Conservation (phyloP, 164 flowering plant genomes). For the Aristolochia californica region DNA sequence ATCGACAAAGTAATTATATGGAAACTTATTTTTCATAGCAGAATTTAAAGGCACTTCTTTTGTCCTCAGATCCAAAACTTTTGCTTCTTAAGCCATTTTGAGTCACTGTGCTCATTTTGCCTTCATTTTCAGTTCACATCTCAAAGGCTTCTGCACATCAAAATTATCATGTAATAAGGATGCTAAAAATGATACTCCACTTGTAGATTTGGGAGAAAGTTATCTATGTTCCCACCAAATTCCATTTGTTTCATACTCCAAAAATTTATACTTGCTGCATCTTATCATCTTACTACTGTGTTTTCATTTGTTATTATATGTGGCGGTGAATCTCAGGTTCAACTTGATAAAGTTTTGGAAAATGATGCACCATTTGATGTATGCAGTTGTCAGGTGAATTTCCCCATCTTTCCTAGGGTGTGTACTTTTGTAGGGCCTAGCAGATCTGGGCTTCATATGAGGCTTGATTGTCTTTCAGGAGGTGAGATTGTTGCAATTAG, state of each 20-base stretch:
- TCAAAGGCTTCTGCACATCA: neutral
- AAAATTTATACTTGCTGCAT: too few relatives aligned
- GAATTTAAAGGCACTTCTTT: neutral
- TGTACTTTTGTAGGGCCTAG: neutral
- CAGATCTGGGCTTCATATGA: neutral
- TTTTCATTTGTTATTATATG: too few relatives aligned
- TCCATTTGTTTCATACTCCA: too few relatives aligned
- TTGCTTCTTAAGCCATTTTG: neutral
- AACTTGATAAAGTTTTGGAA: slow-evolving; percentile 60
- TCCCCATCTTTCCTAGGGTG: neutral
- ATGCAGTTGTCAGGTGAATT: slow-evolving; percentile 87
- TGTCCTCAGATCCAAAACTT: neutral
- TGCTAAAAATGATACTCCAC: too few relatives aligned
- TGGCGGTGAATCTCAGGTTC: slow-evolving; percentile 32
- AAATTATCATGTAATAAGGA: neutral
- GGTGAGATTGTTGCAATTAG: neutral
- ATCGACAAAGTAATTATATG: too few relatives aligned
- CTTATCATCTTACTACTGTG: too few relatives aligned
- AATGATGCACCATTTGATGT: slow-evolving; percentile 96
- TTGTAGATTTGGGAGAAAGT: too few relatives aligned
- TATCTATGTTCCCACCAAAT: too few relatives aligned
- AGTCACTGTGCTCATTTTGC: neutral
- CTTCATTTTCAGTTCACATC: neutral
- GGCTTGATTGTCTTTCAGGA: neutral
- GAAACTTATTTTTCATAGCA: too few relatives aligned